Conservation (phyloP, 2,329 filamentous ascomycete genomes). For the Pseudopithomyces chartarum region DNA sequence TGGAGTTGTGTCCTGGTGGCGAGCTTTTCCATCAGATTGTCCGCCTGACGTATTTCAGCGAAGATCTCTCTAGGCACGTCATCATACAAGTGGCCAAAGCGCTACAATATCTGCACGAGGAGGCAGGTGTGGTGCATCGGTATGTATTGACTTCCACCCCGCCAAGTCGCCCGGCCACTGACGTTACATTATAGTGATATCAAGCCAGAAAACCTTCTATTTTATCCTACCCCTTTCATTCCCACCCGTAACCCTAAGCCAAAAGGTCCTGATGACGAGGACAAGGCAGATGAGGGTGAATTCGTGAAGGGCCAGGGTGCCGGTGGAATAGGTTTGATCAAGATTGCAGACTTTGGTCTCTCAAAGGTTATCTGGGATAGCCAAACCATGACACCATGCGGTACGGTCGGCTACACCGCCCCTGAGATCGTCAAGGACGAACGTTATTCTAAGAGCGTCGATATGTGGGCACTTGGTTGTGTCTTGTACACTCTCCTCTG, state of each 20-base stretch:
- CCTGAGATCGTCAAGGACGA: slow-evolving; percentile 99
- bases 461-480: slow-evolving; percentile 99
- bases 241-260: slow-evolving; percentile 82
- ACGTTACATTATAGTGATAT: slow-evolving; percentile 73
- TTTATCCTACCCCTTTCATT: slow-evolving; percentile 82
- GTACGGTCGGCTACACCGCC: slow-evolving; percentile 96
- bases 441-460: slow-evolving; percentile 96
- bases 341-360: slow-evolving; percentile 96
- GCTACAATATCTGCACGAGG: slow-evolving; percentile 90
- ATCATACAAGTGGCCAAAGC: slow-evolving; percentile 95
- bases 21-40: slow-evolving; percentile 99
- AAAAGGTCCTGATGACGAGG: slow-evolving; percentile 85
- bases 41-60: slow-evolving; percentile 96
- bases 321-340: slow-evolving; percentile 92
- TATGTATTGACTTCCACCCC: slow-evolving; percentile 53
- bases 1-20: slow-evolving; percentile 92
- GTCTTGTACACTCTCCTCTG: slow-evolving; percentile 96
- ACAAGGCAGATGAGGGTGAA: slow-evolving; percentile 96
- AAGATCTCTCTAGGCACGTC: slow-evolving; percentile 91
- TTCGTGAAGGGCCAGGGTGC: slow-evolving; percentile 81
- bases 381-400: slow-evolving; percentile 98
- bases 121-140: slow-evolving; percentile 95
- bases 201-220: slow-evolving; percentile 96
- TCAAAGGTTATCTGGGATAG: slow-evolving; percentile 99
- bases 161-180: slow-evolving; percentile 28